These are phyloP conservation scores for Sporormia fimetaria DNA, from an alignment of 495 filamentous ascomycete genomes.

Conservation along the genomic window DNA sequence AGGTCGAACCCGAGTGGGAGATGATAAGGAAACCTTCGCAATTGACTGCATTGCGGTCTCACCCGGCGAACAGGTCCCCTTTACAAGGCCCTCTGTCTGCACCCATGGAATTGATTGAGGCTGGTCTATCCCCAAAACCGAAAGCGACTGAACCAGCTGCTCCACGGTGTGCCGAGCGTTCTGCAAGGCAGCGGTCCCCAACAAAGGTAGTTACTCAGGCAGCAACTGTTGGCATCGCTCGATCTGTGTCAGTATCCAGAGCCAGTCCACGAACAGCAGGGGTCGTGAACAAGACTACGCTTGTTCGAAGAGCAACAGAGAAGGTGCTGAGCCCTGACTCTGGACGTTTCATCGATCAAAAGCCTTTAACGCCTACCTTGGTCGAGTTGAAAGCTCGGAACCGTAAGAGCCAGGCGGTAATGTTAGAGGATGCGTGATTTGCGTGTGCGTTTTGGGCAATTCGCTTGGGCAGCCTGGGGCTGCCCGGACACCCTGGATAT, in stretches of 20 bases:
- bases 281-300: slow-evolving; percentile 12
- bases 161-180: slow-evolving; percentile 9
- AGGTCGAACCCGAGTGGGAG: slow-evolving; percentile 41
- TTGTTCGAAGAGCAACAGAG: slow-evolving; percentile 1
- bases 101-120: slow-evolving; percentile 2
- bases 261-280: slow-evolving; percentile 2
- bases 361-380: slow-evolving; percentile 21
- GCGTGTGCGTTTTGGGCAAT: not conserved
- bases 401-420: slow-evolving; percentile 22
- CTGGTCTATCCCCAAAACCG: not conserved
- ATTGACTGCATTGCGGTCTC: not conserved
- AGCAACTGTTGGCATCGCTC: slow-evolving; percentile 17
- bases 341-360: slow-evolving; percentile 19
- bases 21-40: slow-evolving; percentile 33
- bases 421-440: slow-evolving; percentile 18
- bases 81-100: slow-evolving; percentile 9
- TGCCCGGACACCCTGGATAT: not conserved
- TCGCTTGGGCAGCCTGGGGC: not conserved
- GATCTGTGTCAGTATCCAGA: slow-evolving; percentile 19
- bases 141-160: slow-evolving; percentile 1
- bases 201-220: too few species aligned
- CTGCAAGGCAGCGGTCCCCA: not conserved
- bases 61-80: not conserved
- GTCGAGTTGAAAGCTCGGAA: slow-evolving; percentile 26
- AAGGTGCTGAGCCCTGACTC: not conserved